phyloP scores from a whole-genome alignment of 768 basidiomycete genomes.

The Suillus alpinus region DNA sequence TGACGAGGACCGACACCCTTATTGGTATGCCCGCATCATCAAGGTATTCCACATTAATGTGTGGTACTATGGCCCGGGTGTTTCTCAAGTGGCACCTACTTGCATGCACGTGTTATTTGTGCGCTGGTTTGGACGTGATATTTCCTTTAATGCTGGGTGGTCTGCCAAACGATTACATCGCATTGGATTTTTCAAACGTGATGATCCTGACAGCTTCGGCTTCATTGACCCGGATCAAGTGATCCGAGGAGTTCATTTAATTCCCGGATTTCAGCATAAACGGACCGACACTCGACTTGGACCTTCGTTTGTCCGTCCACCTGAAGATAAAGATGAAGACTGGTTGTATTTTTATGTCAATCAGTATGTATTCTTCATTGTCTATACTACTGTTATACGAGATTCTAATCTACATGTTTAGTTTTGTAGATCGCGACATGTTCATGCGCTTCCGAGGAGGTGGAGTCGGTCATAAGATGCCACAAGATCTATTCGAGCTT shows the following conservation, averaged over 20 bases:
- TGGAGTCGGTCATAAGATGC: conserved; percentile 26
- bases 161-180: conserved; percentile 27
- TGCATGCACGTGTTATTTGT: conserved; percentile 31
- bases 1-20: background rate
- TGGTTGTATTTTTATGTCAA: conserved; percentile 29
- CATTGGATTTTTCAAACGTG: conserved; percentile 13
- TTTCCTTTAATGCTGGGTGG: conserved; percentile 23
- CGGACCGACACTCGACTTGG: conserved; percentile 15
- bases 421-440: conserved; percentile 38
- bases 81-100: background rate
- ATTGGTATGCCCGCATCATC: background rate
- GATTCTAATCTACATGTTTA: conserved; percentile 7
- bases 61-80: background rate
- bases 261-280: background rate
- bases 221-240: conserved; percentile 40
- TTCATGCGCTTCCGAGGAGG: conserved; percentile 29
- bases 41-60: background rate
- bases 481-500: background rate
- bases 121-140: conserved; percentile 33
- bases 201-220: conserved; percentile 34
- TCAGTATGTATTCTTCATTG: conserved; percentile 17
- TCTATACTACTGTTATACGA: too few species aligned
- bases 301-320: background rate
- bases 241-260: background rate
- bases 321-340: background rate